Base-by-base conservation (phyloP, 1,284 basidiomycete species). In the Pascua sp. region DNA sequence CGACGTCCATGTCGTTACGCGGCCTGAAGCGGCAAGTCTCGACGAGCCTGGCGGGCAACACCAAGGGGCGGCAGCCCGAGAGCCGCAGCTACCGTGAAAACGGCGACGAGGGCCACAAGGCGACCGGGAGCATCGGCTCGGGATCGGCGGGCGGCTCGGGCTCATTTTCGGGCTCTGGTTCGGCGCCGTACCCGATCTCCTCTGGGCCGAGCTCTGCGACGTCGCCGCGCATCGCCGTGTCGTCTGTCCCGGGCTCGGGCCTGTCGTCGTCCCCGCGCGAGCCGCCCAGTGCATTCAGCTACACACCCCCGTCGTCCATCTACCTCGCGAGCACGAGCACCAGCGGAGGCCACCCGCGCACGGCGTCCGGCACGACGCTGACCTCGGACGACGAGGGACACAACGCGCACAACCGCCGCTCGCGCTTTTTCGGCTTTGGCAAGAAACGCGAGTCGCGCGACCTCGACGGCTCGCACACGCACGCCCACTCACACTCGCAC, bases 341-440 rank as follows among this genome's bases (percentile, higher is more conserved):
- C 3, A 32, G 24, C 24, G 24, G 24, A 4, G 24, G 24, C 24
- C 24, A 32, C 24, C 24, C 24, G 24, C 24, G 24, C 24, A 4
- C 24, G 24, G 24, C 24, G 3, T 32, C 24, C 4, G 24, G 24
- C 24, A 32, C 24, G 24, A 32, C 24, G 7, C 7, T 32, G 24
- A 32, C 24, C 4, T 32, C 24, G 24, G 24, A 32, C 7, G 24
- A 32, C 4, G 24, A 32, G 24, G 24, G 24, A 7, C 24, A 32
- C 36, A 37, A 47, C 16, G 36, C 47, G 39, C n/a, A 43, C 32
- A 38, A 43, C 17, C 11, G 16, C 2, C 56, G 16, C 38, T 56
- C 53, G 44, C 59, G 59, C 2, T 50, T 60, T 42, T 60, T 60
- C 38, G 46, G 40, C 10, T 50, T 53, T 38, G 50, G 57, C 36